Conservation (phyloP, 192 early-diverging fungal genomes). For the Mortierella antarctica region DNA sequence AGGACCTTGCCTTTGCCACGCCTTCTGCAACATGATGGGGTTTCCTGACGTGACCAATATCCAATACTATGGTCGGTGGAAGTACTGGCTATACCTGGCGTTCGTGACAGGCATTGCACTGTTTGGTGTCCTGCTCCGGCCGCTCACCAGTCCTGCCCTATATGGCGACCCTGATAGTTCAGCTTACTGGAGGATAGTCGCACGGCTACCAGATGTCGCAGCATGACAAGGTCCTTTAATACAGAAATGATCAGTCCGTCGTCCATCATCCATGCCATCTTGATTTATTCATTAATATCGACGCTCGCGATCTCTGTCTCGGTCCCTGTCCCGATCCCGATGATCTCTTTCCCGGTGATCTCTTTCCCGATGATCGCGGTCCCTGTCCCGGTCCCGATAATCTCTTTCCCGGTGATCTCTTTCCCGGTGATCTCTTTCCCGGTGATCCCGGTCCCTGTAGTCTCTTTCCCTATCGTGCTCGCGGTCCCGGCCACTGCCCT, state of each 20-base stretch:
- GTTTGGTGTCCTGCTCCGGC: constrained; percentile 42
- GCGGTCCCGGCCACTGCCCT: constrained; percentile 2
- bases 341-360: not conserved
- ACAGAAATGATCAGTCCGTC: too few relatives aligned
- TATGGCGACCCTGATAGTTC: constrained; percentile 26
- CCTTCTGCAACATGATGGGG: constrained; percentile 84
- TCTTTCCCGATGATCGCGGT: constrained; percentile 2
- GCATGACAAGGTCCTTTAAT: too few relatives aligned
- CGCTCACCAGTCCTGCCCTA: constrained; percentile 39
- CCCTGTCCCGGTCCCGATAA: constrained; percentile 2
- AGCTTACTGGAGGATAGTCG: constrained; percentile 17
- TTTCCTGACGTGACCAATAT: constrained; percentile 71
- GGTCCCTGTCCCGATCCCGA: constrained; percentile 10
- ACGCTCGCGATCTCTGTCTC: not conserved
- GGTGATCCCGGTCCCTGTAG: constrained; percentile 8
- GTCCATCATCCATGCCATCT: not conserved
- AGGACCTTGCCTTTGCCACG: constrained; percentile 67
- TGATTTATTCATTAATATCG: constrained; percentile 1
- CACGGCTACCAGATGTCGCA: too few relatives aligned
- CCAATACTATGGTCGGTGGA: constrained; percentile 40
- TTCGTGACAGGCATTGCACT: constrained; percentile 37
- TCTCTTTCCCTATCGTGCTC: constrained; percentile 6
- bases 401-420: constrained; percentile 16
- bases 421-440: constrained; percentile 11
- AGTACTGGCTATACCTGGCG: constrained; percentile 27